phyloP scores from a whole-genome alignment of 208 protist species.

The Spongospora subterranea region DNA sequence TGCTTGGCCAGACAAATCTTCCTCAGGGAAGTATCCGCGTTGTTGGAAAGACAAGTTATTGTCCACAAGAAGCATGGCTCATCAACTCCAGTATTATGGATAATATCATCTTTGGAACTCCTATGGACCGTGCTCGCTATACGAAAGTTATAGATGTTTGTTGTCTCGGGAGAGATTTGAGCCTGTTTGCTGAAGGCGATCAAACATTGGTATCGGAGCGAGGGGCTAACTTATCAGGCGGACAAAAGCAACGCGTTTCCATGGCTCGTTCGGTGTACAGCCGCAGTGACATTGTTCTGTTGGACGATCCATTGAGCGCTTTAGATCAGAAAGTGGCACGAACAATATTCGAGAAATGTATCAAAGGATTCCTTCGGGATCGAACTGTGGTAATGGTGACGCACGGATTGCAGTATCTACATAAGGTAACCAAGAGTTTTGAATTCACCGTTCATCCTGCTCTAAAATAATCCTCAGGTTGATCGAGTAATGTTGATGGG shows the following conservation, averaged over 20 bases:
- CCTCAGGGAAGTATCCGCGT: slow-evolving; percentile 45
- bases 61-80: slow-evolving; percentile 83
- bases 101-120: slow-evolving; percentile 84
- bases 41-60: slow-evolving; percentile 74
- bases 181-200: slow-evolving; percentile 66
- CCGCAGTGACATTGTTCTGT: slow-evolving; percentile 60
- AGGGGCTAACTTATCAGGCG: slow-evolving; percentile 80
- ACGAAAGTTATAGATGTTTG: slow-evolving; percentile 61
- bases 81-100: slow-evolving; percentile 79
- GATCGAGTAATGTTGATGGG: slow-evolving; percentile 35
- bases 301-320: slow-evolving; percentile 68
- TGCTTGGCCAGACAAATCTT: slow-evolving; percentile 76
- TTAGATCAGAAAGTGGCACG: slow-evolving; percentile 64
- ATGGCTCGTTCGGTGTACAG: slow-evolving; percentile 67
- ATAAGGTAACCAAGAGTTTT: neutral
- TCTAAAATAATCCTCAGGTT: too few species aligned
- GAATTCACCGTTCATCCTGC: neutral
- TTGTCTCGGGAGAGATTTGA: slow-evolving; percentile 68
- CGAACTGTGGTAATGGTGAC: slow-evolving; percentile 59
- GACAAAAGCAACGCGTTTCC: slow-evolving; percentile 79
- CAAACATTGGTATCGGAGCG: slow-evolving; percentile 68
- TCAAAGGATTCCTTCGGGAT: slow-evolving; percentile 53
- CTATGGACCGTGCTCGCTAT: slow-evolving; percentile 65
- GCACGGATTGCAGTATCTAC: slow-evolving; percentile 58
- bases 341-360: slow-evolving; percentile 59